Conservation (phyloP, 2,329 filamentous ascomycete genomes). For the Rutstroemia sp. region DNA sequence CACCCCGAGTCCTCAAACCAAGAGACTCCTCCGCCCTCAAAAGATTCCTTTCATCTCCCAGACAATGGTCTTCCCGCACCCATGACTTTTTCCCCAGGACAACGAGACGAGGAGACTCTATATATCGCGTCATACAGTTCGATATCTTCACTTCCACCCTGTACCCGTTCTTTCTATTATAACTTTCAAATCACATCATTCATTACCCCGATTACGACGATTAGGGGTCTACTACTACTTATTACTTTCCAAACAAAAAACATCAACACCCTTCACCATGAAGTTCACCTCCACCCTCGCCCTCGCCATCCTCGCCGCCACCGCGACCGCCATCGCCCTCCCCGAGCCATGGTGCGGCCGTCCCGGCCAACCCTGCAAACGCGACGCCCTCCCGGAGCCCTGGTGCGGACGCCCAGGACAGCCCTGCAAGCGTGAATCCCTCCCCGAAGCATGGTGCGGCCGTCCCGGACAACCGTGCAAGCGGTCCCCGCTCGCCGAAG, state of each 20-base stretch:
- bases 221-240: neutral
- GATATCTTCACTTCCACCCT: neutral
- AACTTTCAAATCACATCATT: neutral
- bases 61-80: too few relatives aligned
- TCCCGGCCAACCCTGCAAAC: slow-evolving; percentile 6
- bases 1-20: too few relatives aligned
- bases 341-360: slow-evolving; percentile 8
- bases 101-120: too few relatives aligned
- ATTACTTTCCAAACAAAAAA: neutral
- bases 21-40: too few relatives aligned
- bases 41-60: too few relatives aligned
- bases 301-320: slow-evolving; percentile 8
- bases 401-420: slow-evolving; percentile 6
- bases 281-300: slow-evolving; percentile 10
- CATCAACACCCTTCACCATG: neutral
- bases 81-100: too few relatives aligned
- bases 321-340: slow-evolving; percentile 2
- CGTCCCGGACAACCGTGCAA: slow-evolving; percentile 8
- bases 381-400: neutral
- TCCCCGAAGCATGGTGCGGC: slow-evolving; percentile 18
- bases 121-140: too few relatives aligned
- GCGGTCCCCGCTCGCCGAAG: neutral
- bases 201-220: too few relatives aligned
- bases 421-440: slow-evolving; percentile 7
- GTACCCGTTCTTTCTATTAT: neutral